Evolutionary conservation across 2,329 filamentous ascomycete species (phyloP).

Genomic region (Colletotrichum tropicicola): DNA sequence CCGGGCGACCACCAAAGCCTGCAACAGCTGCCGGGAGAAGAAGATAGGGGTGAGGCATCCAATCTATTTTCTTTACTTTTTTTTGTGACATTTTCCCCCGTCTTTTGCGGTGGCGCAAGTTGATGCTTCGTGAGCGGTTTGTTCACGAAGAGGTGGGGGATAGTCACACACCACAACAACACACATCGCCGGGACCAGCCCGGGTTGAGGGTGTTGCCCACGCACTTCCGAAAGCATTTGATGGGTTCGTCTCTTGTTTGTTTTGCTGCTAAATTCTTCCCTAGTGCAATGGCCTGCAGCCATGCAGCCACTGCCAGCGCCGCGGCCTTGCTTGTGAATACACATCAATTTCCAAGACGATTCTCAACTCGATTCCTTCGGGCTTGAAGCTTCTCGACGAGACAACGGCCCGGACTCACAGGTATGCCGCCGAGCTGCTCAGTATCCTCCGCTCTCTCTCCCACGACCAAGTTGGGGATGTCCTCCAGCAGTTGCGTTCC

Average conservation of each 20-base stretch:
- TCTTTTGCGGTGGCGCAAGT: neutral
- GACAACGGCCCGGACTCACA: neutral
- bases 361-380: slow-evolving; percentile 15
- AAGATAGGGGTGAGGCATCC: slow-evolving; percentile 17
- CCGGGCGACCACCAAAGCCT: neutral
- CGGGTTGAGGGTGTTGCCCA: no score
- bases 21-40: slow-evolving; percentile 22
- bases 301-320: slow-evolving; percentile 18
- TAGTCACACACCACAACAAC: no score
- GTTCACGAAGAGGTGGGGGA: no score
- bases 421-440: slow-evolving; percentile 4
- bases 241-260: neutral
- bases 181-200: no score
- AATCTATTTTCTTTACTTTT: neutral
- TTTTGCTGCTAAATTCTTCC: neutral
- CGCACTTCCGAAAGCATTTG: no score
- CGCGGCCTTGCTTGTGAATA: slow-evolving; percentile 18
- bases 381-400: slow-evolving; percentile 12
- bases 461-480: neutral
- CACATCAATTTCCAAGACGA: slow-evolving; percentile 6
- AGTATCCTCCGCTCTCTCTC: slow-evolving; percentile 1
- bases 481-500: slow-evolving; percentile 6
- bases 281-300: slow-evolving; percentile 16
- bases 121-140: neutral
- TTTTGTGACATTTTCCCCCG: neutral